Conservation (phyloP, 2,329 filamentous ascomycete genomes). For the Aureobasidium zeae region DNA sequence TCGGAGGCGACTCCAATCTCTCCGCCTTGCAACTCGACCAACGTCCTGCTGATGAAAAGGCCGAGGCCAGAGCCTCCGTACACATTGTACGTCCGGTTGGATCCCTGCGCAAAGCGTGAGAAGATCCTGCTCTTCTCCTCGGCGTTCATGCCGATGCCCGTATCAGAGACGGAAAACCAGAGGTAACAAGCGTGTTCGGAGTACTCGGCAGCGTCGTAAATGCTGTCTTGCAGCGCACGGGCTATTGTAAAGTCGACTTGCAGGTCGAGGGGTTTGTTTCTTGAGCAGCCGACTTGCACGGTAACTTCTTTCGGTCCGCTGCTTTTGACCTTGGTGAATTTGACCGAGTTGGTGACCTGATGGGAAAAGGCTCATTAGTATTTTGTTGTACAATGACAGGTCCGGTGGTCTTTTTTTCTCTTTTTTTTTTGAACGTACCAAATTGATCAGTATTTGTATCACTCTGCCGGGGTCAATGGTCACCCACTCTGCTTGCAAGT, state of each 20-base stretch:
- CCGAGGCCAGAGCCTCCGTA: conserved; percentile 61
- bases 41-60: conserved; percentile 57
- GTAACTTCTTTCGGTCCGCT: conserved; percentile 29
- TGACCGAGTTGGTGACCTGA: conserved; percentile 29
- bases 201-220: conserved; percentile 28
- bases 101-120: conserved; percentile 58
- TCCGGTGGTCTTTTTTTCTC: too few relatives aligned
- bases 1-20: conserved; percentile 54
- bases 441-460: conserved; percentile 27
- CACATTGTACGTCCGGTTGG: conserved; percentile 55
- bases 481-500: conserved; percentile 25
- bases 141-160: conserved; percentile 28
- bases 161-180: conserved; percentile 29
- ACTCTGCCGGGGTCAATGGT: conserved; percentile 25
- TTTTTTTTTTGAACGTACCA: conserved; percentile 25
- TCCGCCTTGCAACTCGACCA: conserved; percentile 59
- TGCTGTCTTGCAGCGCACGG: conserved; percentile 18
- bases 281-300: conserved; percentile 31
- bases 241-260: conserved; percentile 29
- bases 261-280: conserved; percentile 25
- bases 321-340: conserved; percentile 36
- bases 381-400: too few relatives aligned
- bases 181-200: conserved; percentile 30
- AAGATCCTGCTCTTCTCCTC: conserved; percentile 43
- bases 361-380: too few relatives aligned